A percentile compares a stretch with the other conserved stretches of the same genome.
phyloP scores from a whole-genome alignment of 805 yeast species.

The Phaffomyces opuntiae region DNA sequence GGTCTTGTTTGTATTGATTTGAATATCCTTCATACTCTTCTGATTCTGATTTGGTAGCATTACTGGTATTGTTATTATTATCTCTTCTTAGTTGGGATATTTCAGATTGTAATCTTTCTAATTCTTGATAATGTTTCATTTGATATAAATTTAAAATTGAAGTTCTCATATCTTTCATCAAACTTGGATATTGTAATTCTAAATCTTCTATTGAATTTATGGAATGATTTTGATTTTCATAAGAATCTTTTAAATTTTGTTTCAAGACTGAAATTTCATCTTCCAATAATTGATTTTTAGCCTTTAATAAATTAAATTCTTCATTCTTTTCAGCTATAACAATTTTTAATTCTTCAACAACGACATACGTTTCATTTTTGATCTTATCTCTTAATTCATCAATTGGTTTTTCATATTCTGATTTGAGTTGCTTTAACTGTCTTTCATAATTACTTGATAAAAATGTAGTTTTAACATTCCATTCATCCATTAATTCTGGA shows the following conservation, averaged over 20 bases:
- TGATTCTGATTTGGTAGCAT: neutral
- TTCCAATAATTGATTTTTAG: neutral
- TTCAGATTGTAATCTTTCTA: slow-evolving; percentile 1
- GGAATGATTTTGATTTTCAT: neutral
- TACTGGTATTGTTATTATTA: neutral
- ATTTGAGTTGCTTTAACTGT: neutral
- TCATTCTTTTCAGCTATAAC: neutral
- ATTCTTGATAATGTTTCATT: slow-evolving; percentile 2
- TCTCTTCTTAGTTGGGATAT: neutral
- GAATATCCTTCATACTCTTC: neutral
- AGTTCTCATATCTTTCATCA: slow-evolving; percentile 2
- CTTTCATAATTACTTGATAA: slow-evolving; percentile 9
- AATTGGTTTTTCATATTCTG: neutral
- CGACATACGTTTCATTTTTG: neutral
- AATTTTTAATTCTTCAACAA: neutral
- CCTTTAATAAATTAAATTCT: neutral
- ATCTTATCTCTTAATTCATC: slow-evolving; percentile 1
- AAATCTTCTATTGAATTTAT: slow-evolving; percentile 2
- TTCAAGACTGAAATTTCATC: neutral
- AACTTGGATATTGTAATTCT: slow-evolving; percentile 6
- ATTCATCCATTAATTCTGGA: neutral
- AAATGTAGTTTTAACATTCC: slow-evolving; percentile 3
- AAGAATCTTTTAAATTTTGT: neutral
- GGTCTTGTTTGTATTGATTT: neutral
- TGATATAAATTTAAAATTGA: slow-evolving; percentile 5